Percentiles rank a stretch among this genome's conserved stretches.
phyloP scores from a whole-genome alignment of 169 alveolate species.

The Plasmodium gaboni region DNA sequence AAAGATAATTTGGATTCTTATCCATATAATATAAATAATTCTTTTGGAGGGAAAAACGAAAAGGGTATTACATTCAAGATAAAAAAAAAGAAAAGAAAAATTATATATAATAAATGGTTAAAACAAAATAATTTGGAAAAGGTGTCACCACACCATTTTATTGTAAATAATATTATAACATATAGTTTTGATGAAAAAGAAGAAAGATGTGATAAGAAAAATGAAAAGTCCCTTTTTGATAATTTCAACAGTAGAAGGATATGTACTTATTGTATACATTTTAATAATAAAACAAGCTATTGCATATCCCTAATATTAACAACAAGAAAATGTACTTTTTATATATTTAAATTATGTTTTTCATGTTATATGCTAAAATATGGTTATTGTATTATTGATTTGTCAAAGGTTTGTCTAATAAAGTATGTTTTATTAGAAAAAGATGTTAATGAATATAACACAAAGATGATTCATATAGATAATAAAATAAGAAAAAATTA shows the following conservation, averaged over 20 bases:
- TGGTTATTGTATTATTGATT: slow-evolving; percentile 3
- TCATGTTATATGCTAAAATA: neutral
- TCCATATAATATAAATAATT: neutral
- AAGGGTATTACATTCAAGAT: neutral
- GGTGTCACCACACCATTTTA: neutral
- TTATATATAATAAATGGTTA: neutral
- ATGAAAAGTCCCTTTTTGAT: too few species aligned
- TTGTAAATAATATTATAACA: neutral
- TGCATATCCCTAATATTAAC: neutral
- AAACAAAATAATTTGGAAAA: neutral
- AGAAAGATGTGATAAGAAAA: neutral
- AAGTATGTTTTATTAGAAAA: neutral
- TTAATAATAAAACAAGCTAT: too few species aligned
- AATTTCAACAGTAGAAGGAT: too few species aligned
- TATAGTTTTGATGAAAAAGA: neutral
- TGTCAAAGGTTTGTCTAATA: neutral
- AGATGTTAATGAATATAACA: too few species aligned
- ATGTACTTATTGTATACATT: too few species aligned
- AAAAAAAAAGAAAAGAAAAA: neutral
- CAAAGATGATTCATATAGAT: too few species aligned
- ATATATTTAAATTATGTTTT: neutral
- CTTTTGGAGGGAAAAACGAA: neutral
- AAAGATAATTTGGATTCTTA: neutral
- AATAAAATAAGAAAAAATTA: too few species aligned
- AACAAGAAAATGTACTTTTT: neutral